A percentile compares a stretch with the other conserved stretches of the same genome.
Conservation (phyloP, 2,329 filamentous ascomycete species). For the Teratosphaeria zuluensis region DNA sequence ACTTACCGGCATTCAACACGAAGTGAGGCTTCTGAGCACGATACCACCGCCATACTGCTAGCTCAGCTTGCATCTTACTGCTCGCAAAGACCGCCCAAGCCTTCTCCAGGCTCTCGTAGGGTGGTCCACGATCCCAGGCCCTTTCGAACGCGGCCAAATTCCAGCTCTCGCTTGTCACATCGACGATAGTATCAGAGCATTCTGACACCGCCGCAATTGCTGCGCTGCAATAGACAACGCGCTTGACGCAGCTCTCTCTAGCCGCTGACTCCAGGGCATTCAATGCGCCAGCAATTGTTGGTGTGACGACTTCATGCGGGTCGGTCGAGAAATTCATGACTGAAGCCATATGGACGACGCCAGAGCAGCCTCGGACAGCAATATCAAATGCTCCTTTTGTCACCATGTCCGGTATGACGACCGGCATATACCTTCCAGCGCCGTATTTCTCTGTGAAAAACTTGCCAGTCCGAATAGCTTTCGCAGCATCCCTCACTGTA, state of each 20-base stretch:
- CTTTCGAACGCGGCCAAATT: slow-evolving; percentile 27
- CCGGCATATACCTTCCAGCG: slow-evolving; percentile 28
- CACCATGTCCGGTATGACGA: slow-evolving; percentile 31
- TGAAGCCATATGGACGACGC: slow-evolving; percentile 40
- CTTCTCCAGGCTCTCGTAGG: slow-evolving; percentile 14
- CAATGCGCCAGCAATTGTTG: slow-evolving; percentile 24
- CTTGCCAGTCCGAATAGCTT: slow-evolving; percentile 17
- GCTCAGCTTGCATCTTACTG: slow-evolving; percentile 36
- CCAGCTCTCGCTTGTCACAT: slow-evolving; percentile 27
- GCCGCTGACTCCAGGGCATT: slow-evolving; percentile 33
- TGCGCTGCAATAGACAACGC: slow-evolving; percentile 35
- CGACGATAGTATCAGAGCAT: slow-evolving; percentile 20
- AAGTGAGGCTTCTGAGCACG: slow-evolving; percentile 32
- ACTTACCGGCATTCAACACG: slow-evolving; percentile 35
- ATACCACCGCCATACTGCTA: slow-evolving; percentile 35
- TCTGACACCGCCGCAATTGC: slow-evolving; percentile 26
- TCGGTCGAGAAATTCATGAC: slow-evolving; percentile 30
- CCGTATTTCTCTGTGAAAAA: slow-evolving; percentile 20
- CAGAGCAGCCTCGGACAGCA: slow-evolving; percentile 31
- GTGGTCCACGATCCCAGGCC: slow-evolving; percentile 22
- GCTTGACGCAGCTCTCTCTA: slow-evolving; percentile 31
- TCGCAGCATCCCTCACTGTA: slow-evolving; percentile 15
- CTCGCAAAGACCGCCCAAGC: slow-evolving; percentile 30
- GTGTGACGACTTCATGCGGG: slow-evolving; percentile 35
- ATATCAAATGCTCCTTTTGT: slow-evolving; percentile 29